A percentile compares a stretch with the other conserved stretches of the same genome.
Conservation (phyloP, 2,329 filamentous ascomycete species). For the Cryoendolithus antarcticus region DNA sequence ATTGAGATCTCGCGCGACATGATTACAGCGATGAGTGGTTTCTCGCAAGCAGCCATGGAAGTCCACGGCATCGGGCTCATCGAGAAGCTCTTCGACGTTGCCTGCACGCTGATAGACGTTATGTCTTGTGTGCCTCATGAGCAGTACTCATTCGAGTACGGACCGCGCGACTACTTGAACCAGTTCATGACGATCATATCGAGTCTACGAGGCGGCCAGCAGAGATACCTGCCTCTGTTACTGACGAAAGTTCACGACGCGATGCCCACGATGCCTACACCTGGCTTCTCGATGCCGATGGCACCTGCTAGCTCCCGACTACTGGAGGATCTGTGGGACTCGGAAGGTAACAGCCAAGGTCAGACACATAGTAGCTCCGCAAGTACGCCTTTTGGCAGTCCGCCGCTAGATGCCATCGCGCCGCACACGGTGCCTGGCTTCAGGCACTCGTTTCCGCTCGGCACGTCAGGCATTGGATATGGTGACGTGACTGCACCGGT, state of each 20-base stretch:
- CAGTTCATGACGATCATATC: conserved; percentile 55
- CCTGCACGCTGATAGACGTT: conserved; percentile 60
- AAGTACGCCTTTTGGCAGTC: conserved; percentile 19
- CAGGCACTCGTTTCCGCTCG: conserved; percentile 1
- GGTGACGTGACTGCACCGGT: not conserved
- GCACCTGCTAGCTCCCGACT: conserved; percentile 11
- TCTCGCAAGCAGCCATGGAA: conserved; percentile 62
- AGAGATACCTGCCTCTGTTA: conserved; percentile 65
- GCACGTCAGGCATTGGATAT: conserved; percentile 1
- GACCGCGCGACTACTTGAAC: conserved; percentile 62
- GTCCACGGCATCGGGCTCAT: conserved; percentile 65
- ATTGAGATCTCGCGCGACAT: conserved; percentile 49
- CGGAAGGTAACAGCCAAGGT: conserved; percentile 12
- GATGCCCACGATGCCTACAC: conserved; percentile 18
- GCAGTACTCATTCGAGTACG: conserved; percentile 45
- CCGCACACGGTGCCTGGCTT: conserved; percentile 1
- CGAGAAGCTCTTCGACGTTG: conserved; percentile 69
- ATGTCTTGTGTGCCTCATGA: conserved; percentile 51
- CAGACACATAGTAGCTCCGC: conserved; percentile 32
- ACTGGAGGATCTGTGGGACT: conserved; percentile 21
- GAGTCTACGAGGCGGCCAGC: conserved; percentile 59
- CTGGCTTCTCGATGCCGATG: conserved; percentile 16
- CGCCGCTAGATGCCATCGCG: conserved; percentile 7
- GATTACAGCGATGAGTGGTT: conserved; percentile 52
- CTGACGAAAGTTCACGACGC: conserved; percentile 60